These are phyloP conservation scores for Lactarius akahatsu DNA, from an alignment of 768 basidiomycete species.

Conservation along the genomic window DNA sequence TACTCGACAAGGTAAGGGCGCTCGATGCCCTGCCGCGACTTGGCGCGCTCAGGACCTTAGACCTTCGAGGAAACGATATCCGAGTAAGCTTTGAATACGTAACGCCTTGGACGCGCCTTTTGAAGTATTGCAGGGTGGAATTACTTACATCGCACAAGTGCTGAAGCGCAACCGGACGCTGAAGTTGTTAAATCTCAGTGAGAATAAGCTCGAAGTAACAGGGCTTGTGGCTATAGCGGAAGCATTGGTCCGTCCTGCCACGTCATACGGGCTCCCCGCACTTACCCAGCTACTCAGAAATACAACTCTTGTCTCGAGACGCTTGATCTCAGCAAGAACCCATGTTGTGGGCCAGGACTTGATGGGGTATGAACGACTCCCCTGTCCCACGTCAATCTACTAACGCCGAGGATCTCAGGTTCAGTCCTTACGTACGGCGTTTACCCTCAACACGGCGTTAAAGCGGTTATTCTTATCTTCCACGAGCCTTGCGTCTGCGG, in stretches of 20 bases:
- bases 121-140: constrained; percentile 52
- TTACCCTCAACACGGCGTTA: constrained; percentile 87
- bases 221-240: constrained; percentile 84
- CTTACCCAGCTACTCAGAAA: constrained; percentile 55
- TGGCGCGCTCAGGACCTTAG: constrained; percentile 84
- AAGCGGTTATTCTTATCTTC: constrained; percentile 91
- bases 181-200: constrained; percentile 90
- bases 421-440: constrained; percentile 86
- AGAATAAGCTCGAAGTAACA: constrained; percentile 86
- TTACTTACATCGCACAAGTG: constrained; percentile 91
- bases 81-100: constrained; percentile 51
- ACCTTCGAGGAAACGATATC: constrained; percentile 90
- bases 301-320: constrained; percentile 94
- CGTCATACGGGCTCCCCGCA: not conserved
- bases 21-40: constrained; percentile 82
- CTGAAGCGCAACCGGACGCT: constrained; percentile 94
- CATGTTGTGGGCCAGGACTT: constrained; percentile 83
- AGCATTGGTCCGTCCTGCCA: constrained; percentile 64
- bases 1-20: constrained; percentile 88
- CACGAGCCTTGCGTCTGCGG: constrained; percentile 74
- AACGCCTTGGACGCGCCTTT: not conserved
- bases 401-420: constrained; percentile 47
- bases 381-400: not conserved
- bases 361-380: constrained; percentile 70
- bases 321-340: constrained; percentile 89